Conservation (phyloP, 768 basidiomycete species). For the Pulveroboletus ravenelii region DNA sequence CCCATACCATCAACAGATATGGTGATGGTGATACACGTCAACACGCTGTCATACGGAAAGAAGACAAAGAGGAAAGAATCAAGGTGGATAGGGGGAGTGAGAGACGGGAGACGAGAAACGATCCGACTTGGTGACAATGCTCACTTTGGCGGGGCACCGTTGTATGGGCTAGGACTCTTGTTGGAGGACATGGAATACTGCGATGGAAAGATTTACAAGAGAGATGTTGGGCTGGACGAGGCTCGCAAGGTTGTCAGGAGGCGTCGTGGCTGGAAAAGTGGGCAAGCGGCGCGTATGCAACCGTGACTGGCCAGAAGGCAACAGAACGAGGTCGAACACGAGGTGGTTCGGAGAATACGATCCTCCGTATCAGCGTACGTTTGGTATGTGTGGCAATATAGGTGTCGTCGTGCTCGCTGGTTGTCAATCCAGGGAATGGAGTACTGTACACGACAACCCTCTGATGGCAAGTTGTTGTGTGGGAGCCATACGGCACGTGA, state of each 20-base stretch:
- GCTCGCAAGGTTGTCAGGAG: not conserved
- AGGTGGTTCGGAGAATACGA: slow-evolving; percentile 5
- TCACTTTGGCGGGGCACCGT: slow-evolving; percentile 34
- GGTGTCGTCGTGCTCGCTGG: not conserved
- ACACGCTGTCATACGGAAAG: not conserved
- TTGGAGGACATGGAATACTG: slow-evolving; percentile 28
- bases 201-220: slow-evolving; percentile 6
- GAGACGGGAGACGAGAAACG: not conserved
- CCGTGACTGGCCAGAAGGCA: not conserved
- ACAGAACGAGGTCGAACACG: slow-evolving; percentile 24
- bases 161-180: slow-evolving; percentile 30
- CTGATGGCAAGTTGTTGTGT: not conserved
- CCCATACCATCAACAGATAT: not conserved
- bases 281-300: slow-evolving; percentile 3
- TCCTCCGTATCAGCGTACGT: not conserved
- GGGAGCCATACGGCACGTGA: slow-evolving; percentile 7
- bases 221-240: not conserved
- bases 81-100: not conserved
- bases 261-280: slow-evolving; percentile 1
- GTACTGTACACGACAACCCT: not conserved
- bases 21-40: slow-evolving; percentile 4
- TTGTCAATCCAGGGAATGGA: not conserved
- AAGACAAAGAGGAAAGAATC: not conserved
- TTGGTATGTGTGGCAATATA: not conserved
- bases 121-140: slow-evolving; percentile 6